Evolutionary conservation across 176 grass and related monocot genomes (phyloP).

Genomic region (Calamus simplicifolius): DNA sequence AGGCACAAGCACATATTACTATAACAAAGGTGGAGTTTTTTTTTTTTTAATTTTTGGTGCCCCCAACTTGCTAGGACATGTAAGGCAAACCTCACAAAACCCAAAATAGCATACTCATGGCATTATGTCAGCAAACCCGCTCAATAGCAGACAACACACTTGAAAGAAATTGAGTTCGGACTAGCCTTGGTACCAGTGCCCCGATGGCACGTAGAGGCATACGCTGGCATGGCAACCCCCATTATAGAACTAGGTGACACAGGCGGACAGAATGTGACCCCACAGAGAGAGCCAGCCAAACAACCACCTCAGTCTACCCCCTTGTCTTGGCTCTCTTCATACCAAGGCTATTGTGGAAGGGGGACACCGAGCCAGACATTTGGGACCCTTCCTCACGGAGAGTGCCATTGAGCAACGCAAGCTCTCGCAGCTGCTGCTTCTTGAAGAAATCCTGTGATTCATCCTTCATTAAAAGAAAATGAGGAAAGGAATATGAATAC

Average conservation of each 20-base stretch:
- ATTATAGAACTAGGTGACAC: not conserved
- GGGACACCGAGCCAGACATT: constrained; percentile 1
- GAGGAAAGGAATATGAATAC: not conserved
- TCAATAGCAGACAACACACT: not conserved
- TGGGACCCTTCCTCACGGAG: constrained; percentile 4
- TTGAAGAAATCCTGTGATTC: constrained; percentile 11
- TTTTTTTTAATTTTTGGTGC: too few species aligned
- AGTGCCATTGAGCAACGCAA: constrained; percentile 7
- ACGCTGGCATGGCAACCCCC: not conserved
- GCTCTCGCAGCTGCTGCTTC: constrained; percentile 11
- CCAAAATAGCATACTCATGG: not conserved
- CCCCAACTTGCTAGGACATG: not conserved
- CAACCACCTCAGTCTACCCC: constrained; percentile 32
- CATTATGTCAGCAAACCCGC: not conserved
- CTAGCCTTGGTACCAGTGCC: not conserved
- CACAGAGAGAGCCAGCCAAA: constrained; percentile 35
- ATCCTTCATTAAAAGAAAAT: not conserved
- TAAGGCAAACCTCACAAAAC: not conserved
- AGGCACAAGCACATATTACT: too few species aligned
- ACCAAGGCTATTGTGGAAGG: not conserved
- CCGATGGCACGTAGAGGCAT: not conserved
- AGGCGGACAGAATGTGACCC: constrained; percentile 22
- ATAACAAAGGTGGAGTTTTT: too few species aligned
- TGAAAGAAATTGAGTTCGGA: not conserved
- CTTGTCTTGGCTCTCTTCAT: constrained; percentile 79